Percentiles rank a stretch among this genome's conserved stretches.
Conservation (phyloP, 2,329 filamentous ascomycete species). For the Volutella citrinella region DNA sequence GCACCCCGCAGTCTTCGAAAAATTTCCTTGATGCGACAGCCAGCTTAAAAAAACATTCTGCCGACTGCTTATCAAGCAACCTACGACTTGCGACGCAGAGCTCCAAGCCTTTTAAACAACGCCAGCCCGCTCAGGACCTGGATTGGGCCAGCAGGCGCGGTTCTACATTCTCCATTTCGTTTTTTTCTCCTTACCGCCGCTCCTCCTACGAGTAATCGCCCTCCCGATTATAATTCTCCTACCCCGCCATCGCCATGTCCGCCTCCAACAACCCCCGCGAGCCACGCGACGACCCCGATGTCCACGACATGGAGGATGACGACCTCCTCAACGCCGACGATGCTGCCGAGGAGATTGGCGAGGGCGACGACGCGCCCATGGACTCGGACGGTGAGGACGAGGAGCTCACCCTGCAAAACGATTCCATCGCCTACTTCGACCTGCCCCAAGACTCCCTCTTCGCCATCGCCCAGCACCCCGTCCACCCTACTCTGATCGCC, state of each 20-base stretch:
- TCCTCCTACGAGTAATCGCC: neutral
- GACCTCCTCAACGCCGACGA: slow-evolving; percentile 53
- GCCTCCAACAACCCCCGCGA: slow-evolving; percentile 20
- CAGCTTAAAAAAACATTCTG: slow-evolving; percentile 15
- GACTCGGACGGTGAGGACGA: slow-evolving; percentile 75
- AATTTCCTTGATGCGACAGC: slow-evolving; percentile 19
- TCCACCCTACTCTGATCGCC: slow-evolving; percentile 72
- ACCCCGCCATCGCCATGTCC: slow-evolving; percentile 28
- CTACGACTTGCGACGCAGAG: no score
- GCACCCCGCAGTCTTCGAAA: slow-evolving; percentile 25
- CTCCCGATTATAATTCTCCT: slow-evolving; percentile 7
- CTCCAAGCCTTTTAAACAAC: neutral
- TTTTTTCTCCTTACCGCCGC: neutral
- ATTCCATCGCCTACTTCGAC: slow-evolving; percentile 92
- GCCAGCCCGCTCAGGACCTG: neutral
- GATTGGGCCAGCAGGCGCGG: no score
- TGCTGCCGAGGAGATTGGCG: slow-evolving; percentile 72
- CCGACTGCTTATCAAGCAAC: slow-evolving; percentile 28
- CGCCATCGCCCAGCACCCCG: slow-evolving; percentile 88
- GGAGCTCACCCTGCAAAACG: slow-evolving; percentile 82
- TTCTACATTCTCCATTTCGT: neutral
- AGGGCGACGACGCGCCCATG: slow-evolving; percentile 73
- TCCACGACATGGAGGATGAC: slow-evolving; percentile 32
- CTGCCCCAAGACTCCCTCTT: slow-evolving; percentile 88
- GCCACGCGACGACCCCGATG: slow-evolving; percentile 9